Conservation (phyloP, 2,329 filamentous ascomycete species). For the Colletotrichum scovillei region DNA sequence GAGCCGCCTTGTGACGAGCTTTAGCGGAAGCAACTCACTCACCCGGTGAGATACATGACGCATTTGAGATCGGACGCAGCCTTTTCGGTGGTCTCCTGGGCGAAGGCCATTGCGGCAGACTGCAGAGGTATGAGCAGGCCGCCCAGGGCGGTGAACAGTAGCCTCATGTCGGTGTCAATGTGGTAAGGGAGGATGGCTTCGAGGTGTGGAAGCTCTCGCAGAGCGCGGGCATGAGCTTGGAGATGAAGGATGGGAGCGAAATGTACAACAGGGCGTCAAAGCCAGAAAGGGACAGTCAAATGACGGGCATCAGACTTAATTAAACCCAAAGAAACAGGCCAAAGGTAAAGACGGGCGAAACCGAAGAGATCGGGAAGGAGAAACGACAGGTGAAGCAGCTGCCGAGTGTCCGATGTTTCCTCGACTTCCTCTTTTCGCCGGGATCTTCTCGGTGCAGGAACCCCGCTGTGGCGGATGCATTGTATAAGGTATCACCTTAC, state of each 20-base stretch:
- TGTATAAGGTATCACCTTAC: too few species aligned
- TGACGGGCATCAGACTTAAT: neutral
- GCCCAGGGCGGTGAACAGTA: slow-evolving; percentile 4
- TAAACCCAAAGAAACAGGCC: neutral
- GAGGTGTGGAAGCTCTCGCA: neutral
- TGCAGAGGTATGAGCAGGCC: slow-evolving; percentile 13
- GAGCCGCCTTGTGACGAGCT: neutral
- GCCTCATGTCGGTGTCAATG: slow-evolving; percentile 25
- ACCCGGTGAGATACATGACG: slow-evolving; percentile 65
- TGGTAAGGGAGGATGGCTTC: neutral
- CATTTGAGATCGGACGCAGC: slow-evolving; percentile 40
- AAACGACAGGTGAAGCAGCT: neutral
- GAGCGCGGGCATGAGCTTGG: neutral
- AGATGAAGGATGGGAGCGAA: neutral
- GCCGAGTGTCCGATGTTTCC: slow-evolving; percentile 2
- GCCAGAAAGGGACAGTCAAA: neutral
- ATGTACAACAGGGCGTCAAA: neutral
- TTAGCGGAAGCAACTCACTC: slow-evolving; percentile 30
- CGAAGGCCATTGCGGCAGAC: slow-evolving; percentile 17
- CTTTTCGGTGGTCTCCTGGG: neutral
- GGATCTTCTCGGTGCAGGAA: slow-evolving; percentile 24
- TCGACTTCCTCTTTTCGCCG: neutral
- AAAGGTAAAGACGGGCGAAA: neutral
- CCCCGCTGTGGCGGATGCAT: slow-evolving; percentile 27
- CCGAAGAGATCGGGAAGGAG: neutral